phyloP scores from a whole-genome alignment of 345 rosid species.

The Orychophragmus violaceus region DNA sequence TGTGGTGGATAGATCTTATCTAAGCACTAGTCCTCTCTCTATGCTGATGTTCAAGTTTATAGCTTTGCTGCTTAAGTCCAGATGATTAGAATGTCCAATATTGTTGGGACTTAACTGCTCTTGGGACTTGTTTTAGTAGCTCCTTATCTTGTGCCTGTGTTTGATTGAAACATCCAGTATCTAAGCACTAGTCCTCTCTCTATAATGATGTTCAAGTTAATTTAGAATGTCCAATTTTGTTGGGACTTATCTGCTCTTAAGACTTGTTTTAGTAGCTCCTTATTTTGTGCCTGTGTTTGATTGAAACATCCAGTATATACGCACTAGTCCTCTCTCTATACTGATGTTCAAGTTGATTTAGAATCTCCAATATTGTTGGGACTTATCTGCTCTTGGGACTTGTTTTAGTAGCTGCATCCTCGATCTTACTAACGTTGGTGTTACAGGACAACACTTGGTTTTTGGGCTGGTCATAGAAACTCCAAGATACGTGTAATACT shows the following conservation, averaged over 20 bases:
- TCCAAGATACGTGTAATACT: slow-evolving; percentile 91
- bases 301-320: background rate
- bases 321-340: background rate
- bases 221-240: background rate
- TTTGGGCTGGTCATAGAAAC: slow-evolving; percentile 97
- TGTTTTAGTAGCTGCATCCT: slow-evolving; percentile 2
- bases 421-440: slow-evolving; percentile 8
- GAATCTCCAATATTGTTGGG: background rate
- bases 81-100: background rate
- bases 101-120: background rate
- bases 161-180: background rate
- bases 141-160: too few relatives aligned
- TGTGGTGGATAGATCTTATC: background rate
- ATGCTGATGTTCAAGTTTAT: background rate
- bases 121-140: too few relatives aligned
- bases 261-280: too few relatives aligned
- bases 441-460: slow-evolving; percentile 79
- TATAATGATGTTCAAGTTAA: background rate
- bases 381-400: too few relatives aligned
- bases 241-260: too few relatives aligned
- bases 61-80: too few relatives aligned
- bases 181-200: background rate
- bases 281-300: background rate
- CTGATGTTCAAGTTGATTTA: background rate
- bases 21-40: background rate